These are phyloP conservation scores for Colletotrichum sp. DNA, from an alignment of 2,329 filamentous ascomycete genomes.

Conservation along the genomic window DNA sequence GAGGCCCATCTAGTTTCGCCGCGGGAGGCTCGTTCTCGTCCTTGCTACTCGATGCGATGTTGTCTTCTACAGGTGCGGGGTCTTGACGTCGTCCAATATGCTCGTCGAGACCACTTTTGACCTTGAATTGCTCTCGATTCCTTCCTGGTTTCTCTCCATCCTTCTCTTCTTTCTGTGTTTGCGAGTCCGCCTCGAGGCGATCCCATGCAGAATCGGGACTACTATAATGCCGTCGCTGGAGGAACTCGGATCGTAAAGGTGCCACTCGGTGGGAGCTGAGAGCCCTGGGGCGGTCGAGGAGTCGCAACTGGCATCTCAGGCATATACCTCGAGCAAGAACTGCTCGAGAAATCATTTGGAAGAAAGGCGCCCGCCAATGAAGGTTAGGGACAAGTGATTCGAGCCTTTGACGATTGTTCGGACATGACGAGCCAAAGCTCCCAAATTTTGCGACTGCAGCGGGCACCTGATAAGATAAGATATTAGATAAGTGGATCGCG, in stretches of 20 bases:
- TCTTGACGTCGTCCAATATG: neutral
- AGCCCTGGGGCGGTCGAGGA: conserved; percentile 22
- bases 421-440: conserved; percentile 1
- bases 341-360: conserved; percentile 41
- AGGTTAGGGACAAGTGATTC: neutral
- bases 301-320: conserved; percentile 35
- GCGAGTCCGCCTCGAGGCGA: neutral
- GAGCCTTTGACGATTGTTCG: neutral
- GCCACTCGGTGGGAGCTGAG: neutral
- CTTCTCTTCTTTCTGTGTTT: neutral
- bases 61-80: neutral
- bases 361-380: neutral
- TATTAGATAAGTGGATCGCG: conserved; percentile 5
- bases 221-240: conserved; percentile 12
- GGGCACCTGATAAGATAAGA: conserved; percentile 23
- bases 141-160: neutral
- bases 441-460: conserved; percentile 20
- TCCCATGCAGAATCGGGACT: conserved; percentile 4
- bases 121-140: neutral
- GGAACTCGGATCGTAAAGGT: neutral
- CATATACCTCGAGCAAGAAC: conserved; percentile 36
- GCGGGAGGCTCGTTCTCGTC: neutral
- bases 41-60: neutral
- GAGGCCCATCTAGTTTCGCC: neutral
- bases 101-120: neutral